Conservation (phyloP, 2,329 filamentous ascomycete genomes). For the Phoma sp. region DNA sequence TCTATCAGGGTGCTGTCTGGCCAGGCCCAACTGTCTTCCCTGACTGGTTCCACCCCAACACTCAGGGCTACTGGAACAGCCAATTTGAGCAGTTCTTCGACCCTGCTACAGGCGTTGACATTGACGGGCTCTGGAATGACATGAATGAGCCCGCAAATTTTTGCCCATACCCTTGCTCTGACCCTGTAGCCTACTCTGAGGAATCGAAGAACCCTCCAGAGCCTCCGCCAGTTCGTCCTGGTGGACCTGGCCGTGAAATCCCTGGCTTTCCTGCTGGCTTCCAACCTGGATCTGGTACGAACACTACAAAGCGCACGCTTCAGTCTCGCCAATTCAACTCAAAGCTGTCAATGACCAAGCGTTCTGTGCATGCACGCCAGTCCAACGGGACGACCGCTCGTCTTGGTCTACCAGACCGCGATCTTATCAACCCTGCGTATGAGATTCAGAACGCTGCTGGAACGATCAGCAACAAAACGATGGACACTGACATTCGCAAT, state of each 20-base stretch:
- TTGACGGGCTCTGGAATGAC: conserved; percentile 71
- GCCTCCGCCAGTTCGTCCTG: conserved; percentile 66
- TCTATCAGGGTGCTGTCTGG: conserved; percentile 74
- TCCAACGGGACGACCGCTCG: conserved; percentile 45
- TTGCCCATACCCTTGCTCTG: conserved; percentile 55
- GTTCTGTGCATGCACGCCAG: conserved; percentile 23
- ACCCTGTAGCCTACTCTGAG: conserved; percentile 48
- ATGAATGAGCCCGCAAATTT: conserved; percentile 49
- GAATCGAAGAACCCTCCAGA: conserved; percentile 63
- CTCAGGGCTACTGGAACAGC: conserved; percentile 70
- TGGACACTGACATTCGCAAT: conserved; percentile 71
- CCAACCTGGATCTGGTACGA: conserved; percentile 58
- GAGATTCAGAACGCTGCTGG: conserved; percentile 64
- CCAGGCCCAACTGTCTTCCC: conserved; percentile 74
- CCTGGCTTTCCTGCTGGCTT: conserved; percentile 72
- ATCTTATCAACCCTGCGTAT: conserved; percentile 71
- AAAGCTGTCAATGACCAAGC: conserved; percentile 12
- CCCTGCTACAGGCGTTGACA: conserved; percentile 69
- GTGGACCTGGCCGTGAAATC: conserved; percentile 64
- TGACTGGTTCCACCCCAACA: conserved; percentile 75
- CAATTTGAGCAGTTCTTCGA: conserved; percentile 73
- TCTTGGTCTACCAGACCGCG: conserved; percentile 66
- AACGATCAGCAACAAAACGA: conserved; percentile 55
- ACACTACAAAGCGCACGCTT: conserved; percentile 21
- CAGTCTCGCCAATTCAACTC: conserved; percentile 11